Percentiles rank a stretch among this genome's conserved stretches.
Conservation (phyloP, 2,329 filamentous ascomycete genomes). For the Penicillium corylophilum region DNA sequence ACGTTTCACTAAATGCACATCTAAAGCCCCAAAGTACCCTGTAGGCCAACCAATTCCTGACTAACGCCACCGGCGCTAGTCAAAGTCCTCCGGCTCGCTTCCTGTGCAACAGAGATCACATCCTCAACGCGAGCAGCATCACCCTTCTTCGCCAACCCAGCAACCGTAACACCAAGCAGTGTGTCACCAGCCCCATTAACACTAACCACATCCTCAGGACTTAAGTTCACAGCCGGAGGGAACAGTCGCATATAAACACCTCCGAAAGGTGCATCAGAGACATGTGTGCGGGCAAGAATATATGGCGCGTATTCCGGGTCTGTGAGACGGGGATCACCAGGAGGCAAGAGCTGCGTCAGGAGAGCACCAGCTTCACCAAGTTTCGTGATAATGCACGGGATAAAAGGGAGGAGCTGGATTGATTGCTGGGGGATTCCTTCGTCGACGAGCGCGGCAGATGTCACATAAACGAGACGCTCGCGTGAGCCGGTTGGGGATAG, state of each 20-base stretch:
- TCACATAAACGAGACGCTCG: slow-evolving; percentile 69
- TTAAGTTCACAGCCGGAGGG: slow-evolving; percentile 63
- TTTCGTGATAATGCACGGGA: slow-evolving; percentile 82
- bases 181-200: slow-evolving; percentile 96
- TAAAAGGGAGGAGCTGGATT: slow-evolving; percentile 82
- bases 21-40: slow-evolving; percentile 4
- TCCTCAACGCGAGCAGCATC: slow-evolving; percentile 50
- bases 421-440: slow-evolving; percentile 78
- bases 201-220: slow-evolving; percentile 67
- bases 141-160: slow-evolving; percentile 65
- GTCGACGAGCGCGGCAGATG: slow-evolving; percentile 67
- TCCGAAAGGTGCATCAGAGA: slow-evolving; percentile 61
- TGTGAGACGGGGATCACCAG: slow-evolving; percentile 66
- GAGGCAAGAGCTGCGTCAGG: slow-evolving; percentile 67
- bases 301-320: slow-evolving; percentile 64
- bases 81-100: slow-evolving; percentile 75
- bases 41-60: slow-evolving; percentile 28
- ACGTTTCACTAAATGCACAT: not conserved
- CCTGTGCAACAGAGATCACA: slow-evolving; percentile 76
- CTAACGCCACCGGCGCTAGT: slow-evolving; percentile 71
- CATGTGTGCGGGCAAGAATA: slow-evolving; percentile 64
- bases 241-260: slow-evolving; percentile 83
- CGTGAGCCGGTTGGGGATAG: slow-evolving; percentile 67
- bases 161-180: slow-evolving; percentile 80
- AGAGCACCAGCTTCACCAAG: slow-evolving; percentile 74